Percentiles rank a stretch among this genome's conserved stretches.
These are phyloP conservation scores for Francoa sonchifolia DNA, from an alignment of 441 rosid species.

Conservation along the genomic window DNA sequence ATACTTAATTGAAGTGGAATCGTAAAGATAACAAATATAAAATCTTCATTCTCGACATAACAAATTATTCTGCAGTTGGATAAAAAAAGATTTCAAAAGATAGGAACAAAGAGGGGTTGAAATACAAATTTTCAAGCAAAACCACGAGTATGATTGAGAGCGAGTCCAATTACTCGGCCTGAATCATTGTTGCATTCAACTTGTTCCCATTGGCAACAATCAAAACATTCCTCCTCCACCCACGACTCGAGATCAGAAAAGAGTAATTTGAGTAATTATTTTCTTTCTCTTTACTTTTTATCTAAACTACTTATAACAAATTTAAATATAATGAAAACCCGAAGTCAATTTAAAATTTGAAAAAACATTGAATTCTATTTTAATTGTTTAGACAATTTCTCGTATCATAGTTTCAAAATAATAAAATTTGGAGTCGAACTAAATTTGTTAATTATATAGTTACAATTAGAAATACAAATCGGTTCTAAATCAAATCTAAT, in stretches of 20 bases:
- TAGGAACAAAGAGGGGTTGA: not conserved
- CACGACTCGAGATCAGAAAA: accelerated
- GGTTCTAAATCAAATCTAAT: too few species aligned
- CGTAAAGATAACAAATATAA: not conserved
- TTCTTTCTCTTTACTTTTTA: too few species aligned
- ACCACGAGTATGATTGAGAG: not conserved
- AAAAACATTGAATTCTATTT: too few species aligned
- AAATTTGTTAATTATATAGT: too few species aligned
- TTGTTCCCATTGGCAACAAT: constrained; percentile 12
- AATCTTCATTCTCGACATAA: not conserved
- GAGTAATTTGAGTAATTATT: not conserved
- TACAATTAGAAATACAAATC: too few species aligned
- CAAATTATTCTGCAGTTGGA: not conserved
- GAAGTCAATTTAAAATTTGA: too few species aligned
- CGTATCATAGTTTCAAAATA: too few species aligned
- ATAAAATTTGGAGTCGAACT: too few species aligned
- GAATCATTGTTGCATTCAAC: constrained; percentile 3
- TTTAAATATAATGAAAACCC: too few species aligned
- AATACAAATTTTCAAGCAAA: not conserved
- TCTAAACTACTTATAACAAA: too few species aligned
- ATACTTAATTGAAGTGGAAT: not conserved
- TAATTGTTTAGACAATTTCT: too few species aligned
- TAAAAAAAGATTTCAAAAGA: not conserved
- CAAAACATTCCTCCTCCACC: not conserved
- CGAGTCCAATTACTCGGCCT: not conserved